These are phyloP conservation scores for Fusarium sp. DNA, from an alignment of 2,329 filamentous ascomycete species.

Conservation along the genomic window DNA sequence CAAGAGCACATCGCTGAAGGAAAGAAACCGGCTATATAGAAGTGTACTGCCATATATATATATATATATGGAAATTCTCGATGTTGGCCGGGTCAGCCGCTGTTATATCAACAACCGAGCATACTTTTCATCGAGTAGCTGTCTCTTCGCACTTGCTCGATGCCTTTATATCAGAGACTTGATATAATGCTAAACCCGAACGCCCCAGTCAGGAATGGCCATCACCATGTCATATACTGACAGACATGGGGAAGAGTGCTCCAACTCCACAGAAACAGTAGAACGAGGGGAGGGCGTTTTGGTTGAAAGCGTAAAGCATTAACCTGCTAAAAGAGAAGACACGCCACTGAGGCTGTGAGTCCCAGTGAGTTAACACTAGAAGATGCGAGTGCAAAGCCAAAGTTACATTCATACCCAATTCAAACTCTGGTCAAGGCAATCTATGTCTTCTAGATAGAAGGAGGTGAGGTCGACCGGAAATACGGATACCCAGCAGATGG, in stretches of 20 bases:
- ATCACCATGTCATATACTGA: neutral
- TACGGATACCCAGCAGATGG: conserved; percentile 18
- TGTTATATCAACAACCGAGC: too few relatives aligned
- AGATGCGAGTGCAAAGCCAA: neutral
- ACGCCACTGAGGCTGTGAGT: neutral
- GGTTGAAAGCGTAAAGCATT: neutral
- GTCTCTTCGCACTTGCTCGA: neutral
- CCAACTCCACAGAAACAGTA: neutral
- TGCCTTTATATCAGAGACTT: neutral
- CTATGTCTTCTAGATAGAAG: neutral
- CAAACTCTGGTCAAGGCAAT: neutral
- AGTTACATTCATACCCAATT: neutral
- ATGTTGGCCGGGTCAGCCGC: too few relatives aligned
- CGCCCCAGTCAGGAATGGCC: neutral
- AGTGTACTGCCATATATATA: too few relatives aligned
- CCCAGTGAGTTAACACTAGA: neutral
- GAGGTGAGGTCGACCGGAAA: conserved; percentile 16
- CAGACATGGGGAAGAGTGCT: neutral
- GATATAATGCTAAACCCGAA: neutral
- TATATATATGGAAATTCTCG: too few relatives aligned
- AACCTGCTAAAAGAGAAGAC: neutral
- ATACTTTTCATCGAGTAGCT: neutral
- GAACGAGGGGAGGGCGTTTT: neutral
- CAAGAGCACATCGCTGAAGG: too few relatives aligned
- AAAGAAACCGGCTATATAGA: too few relatives aligned